These are phyloP conservation scores for Metarhizium humberi DNA, from an alignment of 2,329 filamentous ascomycete species.

Conservation along the genomic window DNA sequence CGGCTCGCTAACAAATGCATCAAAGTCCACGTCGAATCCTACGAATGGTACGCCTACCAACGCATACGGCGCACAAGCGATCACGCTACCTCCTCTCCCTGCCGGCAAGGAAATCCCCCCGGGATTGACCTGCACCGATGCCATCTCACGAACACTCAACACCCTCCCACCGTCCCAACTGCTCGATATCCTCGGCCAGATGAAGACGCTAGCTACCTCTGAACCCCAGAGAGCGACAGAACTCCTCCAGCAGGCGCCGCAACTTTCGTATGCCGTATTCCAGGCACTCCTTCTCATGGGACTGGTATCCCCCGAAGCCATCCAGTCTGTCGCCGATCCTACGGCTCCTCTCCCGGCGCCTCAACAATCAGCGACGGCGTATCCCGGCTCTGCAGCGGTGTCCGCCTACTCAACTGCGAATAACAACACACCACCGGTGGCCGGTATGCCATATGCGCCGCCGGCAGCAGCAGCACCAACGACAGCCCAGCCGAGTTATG, in stretches of 20 bases:
- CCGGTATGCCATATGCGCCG: conserved; percentile 34
- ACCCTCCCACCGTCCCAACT: conserved; percentile 81
- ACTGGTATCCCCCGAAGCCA: conserved; percentile 75
- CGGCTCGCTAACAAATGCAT: neutral
- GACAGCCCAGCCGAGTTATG: conserved; percentile 23
- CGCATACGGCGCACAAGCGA: conserved; percentile 26
- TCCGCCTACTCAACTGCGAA: conserved; percentile 29
- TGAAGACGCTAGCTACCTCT: conserved; percentile 78
- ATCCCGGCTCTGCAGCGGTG: conserved; percentile 22
- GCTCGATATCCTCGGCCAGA: conserved; percentile 85
- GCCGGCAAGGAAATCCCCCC: conserved; percentile 75
- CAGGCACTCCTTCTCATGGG: conserved; percentile 89
- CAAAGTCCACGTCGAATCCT: conserved; percentile 13
- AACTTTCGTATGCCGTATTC: conserved; percentile 91
- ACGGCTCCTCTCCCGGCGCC: conserved; percentile 30
- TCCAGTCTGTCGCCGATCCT: conserved; percentile 70
- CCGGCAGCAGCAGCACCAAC: conserved; percentile 18
- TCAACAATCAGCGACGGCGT: conserved; percentile 19
- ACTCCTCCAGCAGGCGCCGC: conserved; percentile 78
- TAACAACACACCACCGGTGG: conserved; percentile 39
- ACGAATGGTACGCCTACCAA: conserved; percentile 23
- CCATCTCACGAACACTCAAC: conserved; percentile 83
- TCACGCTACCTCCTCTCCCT: conserved; percentile 69
- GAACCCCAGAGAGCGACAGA: conserved; percentile 80
- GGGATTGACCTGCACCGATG: conserved; percentile 76